Conservation (phyloP, 2,329 filamentous ascomycete genomes). For the Byssothecium circinans region DNA sequence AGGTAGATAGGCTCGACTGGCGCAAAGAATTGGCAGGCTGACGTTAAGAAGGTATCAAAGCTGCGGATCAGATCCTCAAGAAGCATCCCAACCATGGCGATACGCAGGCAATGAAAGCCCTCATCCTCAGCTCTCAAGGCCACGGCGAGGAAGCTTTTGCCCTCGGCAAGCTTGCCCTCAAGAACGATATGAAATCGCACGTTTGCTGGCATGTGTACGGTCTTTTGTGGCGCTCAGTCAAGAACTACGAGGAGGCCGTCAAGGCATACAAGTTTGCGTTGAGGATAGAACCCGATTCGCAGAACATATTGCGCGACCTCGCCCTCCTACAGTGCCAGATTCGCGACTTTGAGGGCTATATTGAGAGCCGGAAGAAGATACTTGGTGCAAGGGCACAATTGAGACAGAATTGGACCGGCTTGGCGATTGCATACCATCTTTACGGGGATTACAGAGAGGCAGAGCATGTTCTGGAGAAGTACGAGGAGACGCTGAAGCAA, state of each 20-base stretch:
- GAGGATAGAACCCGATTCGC: constrained; percentile 87
- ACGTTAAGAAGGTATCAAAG: constrained; percentile 71
- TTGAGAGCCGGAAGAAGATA: constrained; percentile 86
- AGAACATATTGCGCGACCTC: constrained; percentile 91
- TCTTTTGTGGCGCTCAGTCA: constrained; percentile 85
- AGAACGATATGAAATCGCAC: constrained; percentile 97
- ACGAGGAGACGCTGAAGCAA: constrained; percentile 88
- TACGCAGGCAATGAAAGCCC: constrained; percentile 97
- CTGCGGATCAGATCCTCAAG: constrained; percentile 92
- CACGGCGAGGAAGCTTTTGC: constrained; percentile 93
- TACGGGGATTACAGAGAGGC: constrained; percentile 82
- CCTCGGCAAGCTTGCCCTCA: constrained; percentile 87
- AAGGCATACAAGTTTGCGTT: constrained; percentile 98
- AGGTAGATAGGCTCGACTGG: constrained; percentile 47
- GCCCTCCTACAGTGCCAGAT: constrained; percentile 94
- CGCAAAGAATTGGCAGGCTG: constrained; percentile 18
- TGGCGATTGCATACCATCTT: constrained; percentile 90
- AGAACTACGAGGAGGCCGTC: constrained; percentile 98
- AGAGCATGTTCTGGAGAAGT: constrained; percentile 87
- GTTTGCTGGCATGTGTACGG: constrained; percentile 99
- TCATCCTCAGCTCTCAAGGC: constrained; percentile 91
- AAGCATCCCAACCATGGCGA: constrained; percentile 97
- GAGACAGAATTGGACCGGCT: constrained; percentile 95
- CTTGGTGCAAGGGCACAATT: constrained; percentile 78
- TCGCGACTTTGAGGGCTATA: constrained; percentile 91